Evolutionary conservation across 352 stramenopile genomes (phyloP), one percentile per base, ranked within the genome.

Genomic region (Bremia lactucae): DNA sequence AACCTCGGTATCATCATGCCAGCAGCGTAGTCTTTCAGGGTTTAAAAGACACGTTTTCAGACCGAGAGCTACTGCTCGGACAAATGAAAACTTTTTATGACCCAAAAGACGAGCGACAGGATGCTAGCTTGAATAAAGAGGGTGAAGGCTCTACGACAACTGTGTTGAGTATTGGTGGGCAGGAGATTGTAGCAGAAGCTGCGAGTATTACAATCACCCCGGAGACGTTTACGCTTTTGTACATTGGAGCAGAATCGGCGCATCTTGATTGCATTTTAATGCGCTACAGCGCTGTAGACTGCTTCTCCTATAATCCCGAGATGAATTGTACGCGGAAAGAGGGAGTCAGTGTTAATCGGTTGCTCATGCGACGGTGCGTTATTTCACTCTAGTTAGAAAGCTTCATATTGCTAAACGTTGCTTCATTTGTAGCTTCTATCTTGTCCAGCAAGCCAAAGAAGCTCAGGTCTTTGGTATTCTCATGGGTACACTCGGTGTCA

Each of bases 381-480:
- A 8, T 8, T n/a, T n/a, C n/a, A n/a, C n/a, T n/a, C n/a, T n/a
- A n/a, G n/a, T n/a, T n/a, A n/a, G n/a, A n/a, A n/a, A n/a, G n/a
- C n/a, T n/a, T n/a, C n/a, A n/a, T n/a, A n/a, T n/a, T 36, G 7
- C 1, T 13, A 13, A 13, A 29, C 24, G 20, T 24, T 20, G 39
- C 42, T 14, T 3, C 7, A 34, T 0, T 0, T 28, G 29, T 31
- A 81, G 71, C 6, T 88, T 81, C 49, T 90, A 74, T 42, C 47
- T 92, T 31, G 84, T 97, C 8, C 89, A 98, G 62, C 88, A 96
- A 51, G 94, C 91, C 4, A 87, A 90, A 44, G 84, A 98, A 42
- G 89, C 93, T 1, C 72, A 86, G 41, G 95, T 97, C 34, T 94
- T 97, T 44, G 95, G 92, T 24, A 97, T 98, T 58, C 73, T 98